Base-by-base conservation (phyloP, 306 rosid genomes). In the Cucurbita argyrosperma region DNA sequence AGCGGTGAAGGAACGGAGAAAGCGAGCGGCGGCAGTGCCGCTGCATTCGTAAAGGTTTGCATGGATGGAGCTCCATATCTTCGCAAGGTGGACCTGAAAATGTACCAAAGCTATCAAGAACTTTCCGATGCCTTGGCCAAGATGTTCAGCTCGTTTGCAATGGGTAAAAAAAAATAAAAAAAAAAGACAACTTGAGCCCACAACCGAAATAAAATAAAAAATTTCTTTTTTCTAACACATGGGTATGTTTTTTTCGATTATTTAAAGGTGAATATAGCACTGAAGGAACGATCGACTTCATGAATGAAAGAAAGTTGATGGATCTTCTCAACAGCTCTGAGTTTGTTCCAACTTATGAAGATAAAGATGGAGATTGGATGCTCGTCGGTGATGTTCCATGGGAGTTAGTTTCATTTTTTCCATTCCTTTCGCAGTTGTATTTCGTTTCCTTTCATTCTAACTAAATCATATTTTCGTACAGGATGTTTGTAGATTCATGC, bases 21-120 rank as follows among this genome's bases (percentile, higher is more conserved):
- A 42, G 79, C 76, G 53, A 73, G 49, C 58, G 39, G 66, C 5
- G 43, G 77, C 5, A 7, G 77, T 5, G 13, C 68, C 11, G 54
- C 76, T 21, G 82, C 89, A 57, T 86, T 86, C 66, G 95, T 89
- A n/a, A 89, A 89, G 80, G 95, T 89, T 74, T 84, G 83, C 80
- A 89, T 86, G 91, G 95, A 89, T 62, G 95, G 95, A 15, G 95
- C 95, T 47, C 95, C 95, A 66, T 89, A 86, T 82, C 95, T 89
- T 73, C 85, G 95, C 1, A 89, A 89, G 76, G 95, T 89, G 43
- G 95, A 89, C 83, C 56, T 89, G 71, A 80, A 88, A 54, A 78
- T 87, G 85, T 89, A 86, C 84, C 80, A 80, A 63, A 83, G 89
- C 83, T 89, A 89, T 85, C 88, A 83, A 65, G 83, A 85, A 5